A percentile compares a stretch with the other conserved stretches of the same genome.
phyloP scores from a whole-genome alignment of 2,329 filamentous ascomycete genomes.

The Penicillium hordei region DNA sequence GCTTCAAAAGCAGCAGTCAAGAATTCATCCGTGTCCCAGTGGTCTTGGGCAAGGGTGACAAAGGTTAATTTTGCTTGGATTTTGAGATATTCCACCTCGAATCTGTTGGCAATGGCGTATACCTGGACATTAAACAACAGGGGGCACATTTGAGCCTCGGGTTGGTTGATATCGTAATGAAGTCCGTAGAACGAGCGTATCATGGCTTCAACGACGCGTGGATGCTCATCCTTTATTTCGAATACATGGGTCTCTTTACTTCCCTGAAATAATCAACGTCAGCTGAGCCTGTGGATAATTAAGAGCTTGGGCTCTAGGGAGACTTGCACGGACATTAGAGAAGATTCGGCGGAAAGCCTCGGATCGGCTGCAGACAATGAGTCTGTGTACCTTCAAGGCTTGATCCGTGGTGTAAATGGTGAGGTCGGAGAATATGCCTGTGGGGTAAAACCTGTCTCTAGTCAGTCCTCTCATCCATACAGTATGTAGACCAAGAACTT shows the following conservation, averaged over 20 bases:
- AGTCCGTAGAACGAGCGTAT: neutral
- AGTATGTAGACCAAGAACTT: neutral
- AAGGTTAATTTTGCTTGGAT: neutral
- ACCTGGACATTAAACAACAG: neutral
- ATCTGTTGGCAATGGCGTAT: neutral
- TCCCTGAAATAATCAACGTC: neutral
- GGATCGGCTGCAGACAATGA: neutral
- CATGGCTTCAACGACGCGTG: neutral
- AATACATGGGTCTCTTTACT: neutral
- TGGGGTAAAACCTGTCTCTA: neutral
- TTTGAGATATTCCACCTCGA: constrained; percentile 2
- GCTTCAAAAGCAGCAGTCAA: neutral
- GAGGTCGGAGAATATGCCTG: neutral
- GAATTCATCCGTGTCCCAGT: neutral
- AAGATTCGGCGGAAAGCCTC: neutral
- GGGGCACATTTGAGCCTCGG: neutral
- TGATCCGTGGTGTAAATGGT: neutral
- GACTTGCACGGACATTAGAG: neutral
- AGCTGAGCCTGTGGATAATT: neutral
- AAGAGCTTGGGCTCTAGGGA: neutral
- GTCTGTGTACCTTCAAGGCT: neutral
- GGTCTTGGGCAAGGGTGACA: neutral
- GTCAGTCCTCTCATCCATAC: neutral
- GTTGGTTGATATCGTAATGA: neutral
- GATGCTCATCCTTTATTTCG: neutral